Conservation (phyloP, 2,329 filamentous ascomycete species). For the Aspergillus ibericus region DNA sequence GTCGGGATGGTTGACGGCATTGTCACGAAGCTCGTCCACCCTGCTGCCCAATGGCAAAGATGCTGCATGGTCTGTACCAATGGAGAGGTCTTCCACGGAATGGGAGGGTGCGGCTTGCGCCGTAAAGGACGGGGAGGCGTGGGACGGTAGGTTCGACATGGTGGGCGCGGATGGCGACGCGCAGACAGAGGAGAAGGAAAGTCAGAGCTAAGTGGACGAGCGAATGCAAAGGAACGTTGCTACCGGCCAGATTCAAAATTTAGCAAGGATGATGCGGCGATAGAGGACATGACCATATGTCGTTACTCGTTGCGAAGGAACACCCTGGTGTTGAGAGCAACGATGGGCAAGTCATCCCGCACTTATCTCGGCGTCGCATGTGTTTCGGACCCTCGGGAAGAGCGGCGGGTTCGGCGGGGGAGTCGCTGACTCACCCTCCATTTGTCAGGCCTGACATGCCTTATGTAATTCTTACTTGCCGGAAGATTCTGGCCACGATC, state of each 20-base stretch:
- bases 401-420: slow-evolving; percentile 18
- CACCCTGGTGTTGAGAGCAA: background rate
- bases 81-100: slow-evolving; percentile 24
- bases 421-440: slow-evolving; percentile 17
- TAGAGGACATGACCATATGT: background rate
- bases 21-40: slow-evolving; percentile 18
- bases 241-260: background rate
- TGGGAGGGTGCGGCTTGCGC: slow-evolving; percentile 35
- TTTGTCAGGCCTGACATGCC: slow-evolving; percentile 13
- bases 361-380: slow-evolving; percentile 12
- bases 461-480: background rate
- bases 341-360: slow-evolving; percentile 1
- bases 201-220: background rate
- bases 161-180: slow-evolving; percentile 20
- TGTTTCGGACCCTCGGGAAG: slow-evolving; percentile 18
- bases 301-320: background rate
- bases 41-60: slow-evolving; percentile 7
- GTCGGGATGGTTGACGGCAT: slow-evolving; percentile 21
- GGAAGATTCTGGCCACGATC: background rate
- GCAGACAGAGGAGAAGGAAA: slow-evolving; percentile 7
- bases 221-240: background rate
- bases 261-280: background rate
- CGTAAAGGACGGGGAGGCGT: slow-evolving; percentile 52
- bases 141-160: slow-evolving; percentile 59
- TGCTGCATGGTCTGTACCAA: slow-evolving; percentile 15